Evolutionary conservation across 805 yeast species (phyloP).

Genomic region (Ogataea pilisensis): DNA sequence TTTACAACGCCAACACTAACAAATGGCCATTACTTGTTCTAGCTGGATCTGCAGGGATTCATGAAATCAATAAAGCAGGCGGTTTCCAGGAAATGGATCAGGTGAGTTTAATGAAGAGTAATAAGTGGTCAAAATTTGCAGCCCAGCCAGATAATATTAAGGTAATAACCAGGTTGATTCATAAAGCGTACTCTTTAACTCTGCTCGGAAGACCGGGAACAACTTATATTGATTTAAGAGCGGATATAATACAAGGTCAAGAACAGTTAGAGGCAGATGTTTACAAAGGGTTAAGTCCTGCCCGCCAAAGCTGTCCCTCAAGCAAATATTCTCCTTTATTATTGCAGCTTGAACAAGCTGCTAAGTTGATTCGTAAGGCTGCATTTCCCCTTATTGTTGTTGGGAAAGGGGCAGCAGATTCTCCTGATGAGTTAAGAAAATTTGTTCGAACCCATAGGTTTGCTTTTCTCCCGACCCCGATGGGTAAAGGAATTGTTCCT

Average conservation of each 20-base stretch:
- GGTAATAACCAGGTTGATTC: constrained; percentile 37
- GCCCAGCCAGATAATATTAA: constrained; percentile 27
- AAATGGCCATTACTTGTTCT: constrained; percentile 62
- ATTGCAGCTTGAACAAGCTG: constrained; percentile 33
- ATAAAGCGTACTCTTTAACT: constrained; percentile 43
- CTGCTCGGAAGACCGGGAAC: constrained; percentile 55
- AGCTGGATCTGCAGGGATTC: constrained; percentile 56
- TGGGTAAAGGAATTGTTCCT: constrained; percentile 70
- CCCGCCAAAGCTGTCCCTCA: no score
- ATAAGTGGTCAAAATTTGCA: constrained; percentile 45
- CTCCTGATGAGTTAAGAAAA: constrained; percentile 32
- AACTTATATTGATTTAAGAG: constrained; percentile 63
- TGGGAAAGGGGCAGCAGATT: constrained; percentile 63
- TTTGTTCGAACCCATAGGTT: constrained; percentile 41
- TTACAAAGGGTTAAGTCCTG: constrained; percentile 21
- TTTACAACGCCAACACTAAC: constrained; percentile 57
- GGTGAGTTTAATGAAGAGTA: constrained; percentile 37
- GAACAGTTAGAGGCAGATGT: background rate
- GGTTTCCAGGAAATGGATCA: constrained; percentile 75
- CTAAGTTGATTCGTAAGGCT: constrained; percentile 31
- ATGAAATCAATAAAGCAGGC: constrained; percentile 45
- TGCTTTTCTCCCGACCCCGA: constrained; percentile 69
- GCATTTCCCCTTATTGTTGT: constrained; percentile 50
- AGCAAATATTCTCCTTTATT: constrained; percentile 33
- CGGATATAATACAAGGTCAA: constrained; percentile 45